Conservation (phyloP, 208 protist genomes). For the Acanthamoeba divionensis region DNA sequence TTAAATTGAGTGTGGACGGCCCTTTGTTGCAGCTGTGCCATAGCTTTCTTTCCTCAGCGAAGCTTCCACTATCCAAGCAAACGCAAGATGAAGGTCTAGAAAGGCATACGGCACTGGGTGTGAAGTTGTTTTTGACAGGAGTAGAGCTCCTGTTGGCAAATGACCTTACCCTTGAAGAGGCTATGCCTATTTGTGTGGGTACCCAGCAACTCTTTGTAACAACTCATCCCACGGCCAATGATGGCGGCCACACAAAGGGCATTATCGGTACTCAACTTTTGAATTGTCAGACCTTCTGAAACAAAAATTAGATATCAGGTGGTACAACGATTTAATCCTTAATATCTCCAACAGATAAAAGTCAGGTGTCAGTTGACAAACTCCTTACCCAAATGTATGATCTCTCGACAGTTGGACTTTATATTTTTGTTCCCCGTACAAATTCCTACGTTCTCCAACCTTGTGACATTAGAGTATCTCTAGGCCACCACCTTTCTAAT, state of each 20-base stretch:
- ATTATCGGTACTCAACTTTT: too few relatives aligned
- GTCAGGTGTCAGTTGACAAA: too few relatives aligned
- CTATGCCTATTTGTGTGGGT: not conserved
- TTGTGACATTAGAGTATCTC: not conserved
- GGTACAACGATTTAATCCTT: too few relatives aligned
- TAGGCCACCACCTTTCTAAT: not conserved
- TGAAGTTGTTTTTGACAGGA: constrained; percentile 13
- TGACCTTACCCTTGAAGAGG: not conserved
- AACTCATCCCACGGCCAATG: too few relatives aligned
- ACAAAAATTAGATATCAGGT: too few relatives aligned
- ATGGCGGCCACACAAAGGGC: too few relatives aligned
- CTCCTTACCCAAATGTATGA: constrained; percentile 29
- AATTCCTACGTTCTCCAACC: constrained; percentile 43
- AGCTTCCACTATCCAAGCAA: too few relatives aligned
- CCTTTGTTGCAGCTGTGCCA: too few relatives aligned
- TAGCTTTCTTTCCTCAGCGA: too few relatives aligned
- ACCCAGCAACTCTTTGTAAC: constrained; percentile 3
- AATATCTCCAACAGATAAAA: too few relatives aligned
- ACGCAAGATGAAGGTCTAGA: too few relatives aligned
- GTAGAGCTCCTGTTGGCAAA: not conserved
- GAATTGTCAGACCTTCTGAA: too few relatives aligned
- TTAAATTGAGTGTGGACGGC: not conserved
- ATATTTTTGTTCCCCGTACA: not conserved
- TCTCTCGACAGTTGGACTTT: not conserved
- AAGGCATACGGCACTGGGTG: not conserved